A percentile compares a stretch with the other conserved stretches of the same genome.
Conservation (phyloP, 2,329 filamentous ascomycete species). For the Aspergillus pseudonomiae region DNA sequence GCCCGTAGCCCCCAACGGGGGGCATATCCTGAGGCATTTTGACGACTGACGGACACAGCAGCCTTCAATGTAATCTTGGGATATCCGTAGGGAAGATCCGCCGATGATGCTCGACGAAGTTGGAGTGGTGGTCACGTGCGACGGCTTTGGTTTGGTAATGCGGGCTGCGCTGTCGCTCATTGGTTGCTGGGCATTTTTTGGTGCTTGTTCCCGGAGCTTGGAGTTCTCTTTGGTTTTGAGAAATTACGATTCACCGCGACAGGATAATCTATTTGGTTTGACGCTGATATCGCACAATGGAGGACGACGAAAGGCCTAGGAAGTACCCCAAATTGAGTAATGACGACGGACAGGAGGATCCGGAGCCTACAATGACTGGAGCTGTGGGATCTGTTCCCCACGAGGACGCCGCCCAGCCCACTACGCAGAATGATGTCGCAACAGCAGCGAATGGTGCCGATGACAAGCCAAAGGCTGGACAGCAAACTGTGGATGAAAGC, state of each 20-base stretch:
- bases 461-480: not conserved
- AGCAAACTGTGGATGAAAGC: conserved; percentile 2
- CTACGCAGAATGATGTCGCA: conserved; percentile 2
- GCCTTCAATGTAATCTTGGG: conserved; percentile 25
- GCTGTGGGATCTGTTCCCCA: conserved; percentile 20
- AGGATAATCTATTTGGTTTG: not conserved
- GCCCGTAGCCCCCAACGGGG: conserved; percentile 88
- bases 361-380: conserved; percentile 35
- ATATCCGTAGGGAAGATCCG: conserved; percentile 12
- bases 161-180: conserved; percentile 29
- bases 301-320: conserved; percentile 56
- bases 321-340: conserved; percentile 59
- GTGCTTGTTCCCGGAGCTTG: conserved; percentile 4
- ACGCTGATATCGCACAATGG: conserved; percentile 45
- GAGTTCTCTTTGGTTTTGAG: not conserved
- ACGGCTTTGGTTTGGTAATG: conserved; percentile 30
- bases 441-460: conserved; percentile 11
- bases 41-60: conserved; percentile 23
- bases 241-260: not conserved
- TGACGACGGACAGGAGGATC: conserved; percentile 27
- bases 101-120: conserved; percentile 31
- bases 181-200: conserved; percentile 24
- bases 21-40: conserved; percentile 98
- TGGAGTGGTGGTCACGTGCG: conserved; percentile 34
- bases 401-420: conserved; percentile 10